phyloP scores from a whole-genome alignment of 164 flowering plant species.

The Aristolochia fimbriata region DNA sequence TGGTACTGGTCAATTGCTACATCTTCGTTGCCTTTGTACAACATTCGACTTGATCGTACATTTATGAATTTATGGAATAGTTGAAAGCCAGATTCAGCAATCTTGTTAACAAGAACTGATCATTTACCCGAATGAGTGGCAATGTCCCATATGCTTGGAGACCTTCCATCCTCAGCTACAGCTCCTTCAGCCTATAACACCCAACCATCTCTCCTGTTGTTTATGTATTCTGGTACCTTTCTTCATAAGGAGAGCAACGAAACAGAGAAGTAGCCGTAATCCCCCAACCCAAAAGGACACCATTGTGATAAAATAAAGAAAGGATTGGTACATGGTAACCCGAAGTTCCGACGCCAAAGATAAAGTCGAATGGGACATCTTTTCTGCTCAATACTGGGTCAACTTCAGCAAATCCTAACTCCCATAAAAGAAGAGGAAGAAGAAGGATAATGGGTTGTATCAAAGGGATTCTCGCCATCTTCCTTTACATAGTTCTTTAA shows the following conservation, averaged over 20 bases:
- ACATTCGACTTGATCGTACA: background rate
- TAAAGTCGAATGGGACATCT: conserved; percentile 1
- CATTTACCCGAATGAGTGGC: conserved; percentile 8
- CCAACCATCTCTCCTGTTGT: background rate
- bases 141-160: conserved; percentile 12
- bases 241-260: background rate
- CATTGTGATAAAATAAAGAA: background rate
- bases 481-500: too few relatives aligned
- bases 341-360: conserved; percentile 6
- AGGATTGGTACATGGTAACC: conserved; percentile 5
- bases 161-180: conserved; percentile 11
- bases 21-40: conserved; percentile 3
- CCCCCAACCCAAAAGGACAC: too few relatives aligned
- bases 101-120: background rate
- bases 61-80: too few relatives aligned
- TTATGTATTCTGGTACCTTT: too few relatives aligned
- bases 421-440: background rate
- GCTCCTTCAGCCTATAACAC: conserved; percentile 9
- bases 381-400: background rate
- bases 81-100: too few relatives aligned
- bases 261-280: background rate
- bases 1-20: conserved; percentile 9
- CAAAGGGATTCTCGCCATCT: too few relatives aligned
- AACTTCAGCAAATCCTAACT: background rate
- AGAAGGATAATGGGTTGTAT: background rate